These are phyloP conservation scores for Aureobasidium zeae DNA, from an alignment of 2,329 filamentous ascomycete genomes.

Conservation along the genomic window DNA sequence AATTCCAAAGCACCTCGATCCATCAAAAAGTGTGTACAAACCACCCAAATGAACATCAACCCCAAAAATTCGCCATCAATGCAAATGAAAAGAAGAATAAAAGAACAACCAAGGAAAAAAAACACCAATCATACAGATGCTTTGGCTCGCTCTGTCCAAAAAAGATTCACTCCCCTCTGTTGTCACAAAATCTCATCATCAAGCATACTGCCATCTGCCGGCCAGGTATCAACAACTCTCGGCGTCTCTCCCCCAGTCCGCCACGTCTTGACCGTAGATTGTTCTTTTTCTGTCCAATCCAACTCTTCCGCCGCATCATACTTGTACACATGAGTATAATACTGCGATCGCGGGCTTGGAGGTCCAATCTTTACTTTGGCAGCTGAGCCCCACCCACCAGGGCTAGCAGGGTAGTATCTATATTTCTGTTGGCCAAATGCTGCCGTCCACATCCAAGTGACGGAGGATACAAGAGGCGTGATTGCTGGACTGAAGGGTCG, in stretches of 20 bases:
- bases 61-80: too few relatives aligned
- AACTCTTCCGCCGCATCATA: not conserved
- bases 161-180: too few relatives aligned
- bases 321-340: not conserved
- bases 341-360: not conserved
- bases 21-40: too few relatives aligned
- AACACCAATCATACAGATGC: not conserved
- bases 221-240: conserved; percentile 1
- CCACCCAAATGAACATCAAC: too few relatives aligned
- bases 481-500: conserved; percentile 31
- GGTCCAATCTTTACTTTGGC: conserved; percentile 7
- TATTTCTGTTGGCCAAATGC: not conserved
- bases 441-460: conserved; percentile 1
- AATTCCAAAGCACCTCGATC: too few relatives aligned
- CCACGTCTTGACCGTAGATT: conserved; percentile 1
- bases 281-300: not conserved
- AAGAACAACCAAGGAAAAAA: too few relatives aligned
- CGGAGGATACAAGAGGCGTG: conserved; percentile 21
- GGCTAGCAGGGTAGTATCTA: conserved; percentile 4
- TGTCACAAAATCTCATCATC: conserved; percentile 13
- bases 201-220: conserved; percentile 11
- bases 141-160: not conserved
- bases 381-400: conserved; percentile 3
- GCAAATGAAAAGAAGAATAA: too few relatives aligned
- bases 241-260: not conserved